Base-by-base conservation (phyloP, 306 rosid genomes). In the Urtica urens region DNA sequence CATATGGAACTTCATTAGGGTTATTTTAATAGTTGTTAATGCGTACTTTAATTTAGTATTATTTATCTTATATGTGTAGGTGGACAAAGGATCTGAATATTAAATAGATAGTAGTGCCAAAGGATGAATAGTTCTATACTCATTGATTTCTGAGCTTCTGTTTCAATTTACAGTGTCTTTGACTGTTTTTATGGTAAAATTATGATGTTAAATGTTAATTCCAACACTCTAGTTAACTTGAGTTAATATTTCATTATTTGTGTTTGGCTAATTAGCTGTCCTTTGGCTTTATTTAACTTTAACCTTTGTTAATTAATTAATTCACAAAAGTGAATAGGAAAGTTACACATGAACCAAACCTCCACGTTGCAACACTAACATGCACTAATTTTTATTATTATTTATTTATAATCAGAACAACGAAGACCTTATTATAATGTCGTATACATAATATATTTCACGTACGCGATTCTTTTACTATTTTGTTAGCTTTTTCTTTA, bases 1-100 rank as follows among this genome's bases (percentile, higher is more conserved):
- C 66, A 74, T 56, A 45, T 71, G 74, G 77, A 71, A 71, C 66
- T 77, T 70, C 64, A 62, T 56, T 63, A 37, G 50, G 34, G 51
- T 48, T 65, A 69, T 60, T 57, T 42, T 60, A 66, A 45, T 29
- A 15, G 14, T 10, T 6, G 17, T 19, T 30, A 14, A 38, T 38
- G 3, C 4, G 42, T 38, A 10, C 15, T 6, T 35, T 34, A 34
- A 34, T 34, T 10, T 34, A 1, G 9, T 1, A 11, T 14, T 16
- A 14, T 38, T 9, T 15, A 40, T 21, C 20, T 44, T 20, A 21
- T 44, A 12, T 22, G 3, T 18, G 38, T 27, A 49, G 27, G 19
- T 23, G 26, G 71, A 68, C 64, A 62, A 59, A 38, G 20, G 54
- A 63, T 27, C 37, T 58, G 67, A 59, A 61, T 73, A 50, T 70